These are phyloP conservation scores for Eucalyptus decipiens DNA, from an alignment of 345 rosid species.

Conservation along the genomic window DNA sequence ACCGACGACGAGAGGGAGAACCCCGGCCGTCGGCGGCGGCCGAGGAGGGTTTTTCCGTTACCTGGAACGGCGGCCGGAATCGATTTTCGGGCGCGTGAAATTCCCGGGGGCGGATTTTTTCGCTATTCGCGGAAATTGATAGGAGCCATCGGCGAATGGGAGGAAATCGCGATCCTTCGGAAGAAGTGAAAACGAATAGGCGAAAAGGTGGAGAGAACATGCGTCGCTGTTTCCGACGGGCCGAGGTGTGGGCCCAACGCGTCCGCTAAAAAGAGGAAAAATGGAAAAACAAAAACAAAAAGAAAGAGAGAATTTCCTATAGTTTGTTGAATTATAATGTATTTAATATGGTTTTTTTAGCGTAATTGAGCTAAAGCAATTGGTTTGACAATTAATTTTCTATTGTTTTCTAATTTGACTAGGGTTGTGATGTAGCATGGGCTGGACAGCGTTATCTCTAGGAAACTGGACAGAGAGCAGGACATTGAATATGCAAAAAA, in stretches of 20 bases:
- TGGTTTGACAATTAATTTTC: background rate
- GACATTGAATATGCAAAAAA: background rate
- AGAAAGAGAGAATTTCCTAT: background rate
- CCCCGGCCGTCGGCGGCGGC: background rate
- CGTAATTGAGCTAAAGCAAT: no score
- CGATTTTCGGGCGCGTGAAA: background rate
- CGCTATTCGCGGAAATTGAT: background rate
- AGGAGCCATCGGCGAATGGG: background rate
- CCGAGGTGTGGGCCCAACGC: background rate
- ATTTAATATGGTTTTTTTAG: background rate
- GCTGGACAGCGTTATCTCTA: background rate
- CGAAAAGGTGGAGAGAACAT: background rate
- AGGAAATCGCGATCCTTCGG: background rate
- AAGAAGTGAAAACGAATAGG: background rate
- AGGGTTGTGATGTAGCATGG: background rate
- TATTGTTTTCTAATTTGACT: background rate
- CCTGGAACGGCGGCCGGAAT: background rate
- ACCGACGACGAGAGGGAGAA: background rate
- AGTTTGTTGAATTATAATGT: background rate
- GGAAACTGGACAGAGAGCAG: background rate
- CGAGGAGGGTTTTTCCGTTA: background rate
- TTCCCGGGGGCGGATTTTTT: background rate
- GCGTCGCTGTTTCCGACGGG: background rate
- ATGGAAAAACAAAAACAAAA: accelerated
- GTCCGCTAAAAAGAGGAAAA: background rate